Conservation (phyloP, 2,329 filamentous ascomycete species). For the Ophiostoma piceae region DNA sequence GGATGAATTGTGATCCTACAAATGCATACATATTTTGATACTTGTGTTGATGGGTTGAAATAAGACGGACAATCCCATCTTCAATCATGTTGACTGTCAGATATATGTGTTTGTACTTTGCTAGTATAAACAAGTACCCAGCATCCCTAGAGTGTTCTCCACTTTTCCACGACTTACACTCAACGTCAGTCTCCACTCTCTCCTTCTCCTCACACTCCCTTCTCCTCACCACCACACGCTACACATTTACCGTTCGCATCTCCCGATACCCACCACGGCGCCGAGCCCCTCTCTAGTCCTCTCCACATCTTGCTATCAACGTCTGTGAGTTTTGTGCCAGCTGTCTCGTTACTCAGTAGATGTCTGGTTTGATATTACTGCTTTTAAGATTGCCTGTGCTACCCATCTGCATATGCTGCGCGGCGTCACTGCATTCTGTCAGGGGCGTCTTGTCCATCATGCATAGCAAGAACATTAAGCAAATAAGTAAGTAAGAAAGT, state of each 20-base stretch:
- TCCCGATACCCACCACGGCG: conserved; percentile 10
- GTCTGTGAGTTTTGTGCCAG: neutral
- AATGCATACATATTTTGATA: too few relatives aligned
- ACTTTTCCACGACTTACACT: neutral
- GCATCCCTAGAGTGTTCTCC: too few relatives aligned
- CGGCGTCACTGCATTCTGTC: too few relatives aligned
- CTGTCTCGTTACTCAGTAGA: neutral
- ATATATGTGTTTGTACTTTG: neutral
- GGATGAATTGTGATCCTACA: too few relatives aligned
- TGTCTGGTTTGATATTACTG: too few relatives aligned
- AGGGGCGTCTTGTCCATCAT: too few relatives aligned
- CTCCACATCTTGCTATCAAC: neutral
- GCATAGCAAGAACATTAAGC: too few relatives aligned
- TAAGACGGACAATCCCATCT: too few relatives aligned
- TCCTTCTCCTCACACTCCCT: neutral
- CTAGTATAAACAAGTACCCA: neutral
- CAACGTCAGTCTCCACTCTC: neutral
- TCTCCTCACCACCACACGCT: neutral
- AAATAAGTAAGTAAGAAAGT: too few relatives aligned
- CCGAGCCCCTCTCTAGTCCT: neutral
- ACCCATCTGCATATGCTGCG: neutral
- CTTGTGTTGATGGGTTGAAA: too few relatives aligned
- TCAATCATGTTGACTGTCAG: too few relatives aligned
- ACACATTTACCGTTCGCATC: conserved; percentile 14
- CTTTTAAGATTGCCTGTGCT: neutral